Evolutionary conservation across 129 eudicot genomes (phyloP), one percentile per base, ranked within the genome.

Genomic region (Lactuca sativa): DNA sequence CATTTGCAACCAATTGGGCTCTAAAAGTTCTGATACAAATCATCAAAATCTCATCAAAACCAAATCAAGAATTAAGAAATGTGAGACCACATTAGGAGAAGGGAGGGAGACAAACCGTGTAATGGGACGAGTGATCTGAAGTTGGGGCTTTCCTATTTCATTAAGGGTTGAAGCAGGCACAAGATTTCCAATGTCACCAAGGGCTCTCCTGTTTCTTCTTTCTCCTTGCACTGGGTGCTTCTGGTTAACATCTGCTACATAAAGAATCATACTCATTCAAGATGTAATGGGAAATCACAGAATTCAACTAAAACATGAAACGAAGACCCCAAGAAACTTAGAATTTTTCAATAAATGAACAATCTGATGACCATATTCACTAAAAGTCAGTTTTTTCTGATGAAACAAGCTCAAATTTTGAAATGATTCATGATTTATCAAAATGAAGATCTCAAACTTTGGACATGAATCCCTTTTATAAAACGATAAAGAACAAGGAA

Each of bases 101-200:
- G 32, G 31, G 70, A 13, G 54, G 15, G 59, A 11, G 44, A 43
- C 6, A 4, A 56, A 79, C 83, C 75, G 67, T 40, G 83, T 79
- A 51, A 67, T 41, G 0, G 79, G 83, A 17, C 83, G 66, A 7
- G 38, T 40, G 15, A 61, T 68, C 55, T 67, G 79, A 17, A 33
- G 9, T 72, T 59, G 67, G 11, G 75, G 83, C 62, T 79, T 79
- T 18, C 79, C 83, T 3, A 55, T 63, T 44, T 79, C 83, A 53
- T 54, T 66, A 25, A 15, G 60, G 4, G 71, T 30, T 9, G 67
- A 71, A 34, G 32, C 62, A 9, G 61, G 34, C 3, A 43, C 83
- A 59, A 79, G 71, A 69, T 79, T 79, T 3, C 83, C 83, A 18
- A 79, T 79, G 16, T 79, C 83, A 10, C 74, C 78, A 0, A 79